Base-by-base conservation (phyloP, 75 land plant genomes). In the Pinus albicaulis region DNA sequence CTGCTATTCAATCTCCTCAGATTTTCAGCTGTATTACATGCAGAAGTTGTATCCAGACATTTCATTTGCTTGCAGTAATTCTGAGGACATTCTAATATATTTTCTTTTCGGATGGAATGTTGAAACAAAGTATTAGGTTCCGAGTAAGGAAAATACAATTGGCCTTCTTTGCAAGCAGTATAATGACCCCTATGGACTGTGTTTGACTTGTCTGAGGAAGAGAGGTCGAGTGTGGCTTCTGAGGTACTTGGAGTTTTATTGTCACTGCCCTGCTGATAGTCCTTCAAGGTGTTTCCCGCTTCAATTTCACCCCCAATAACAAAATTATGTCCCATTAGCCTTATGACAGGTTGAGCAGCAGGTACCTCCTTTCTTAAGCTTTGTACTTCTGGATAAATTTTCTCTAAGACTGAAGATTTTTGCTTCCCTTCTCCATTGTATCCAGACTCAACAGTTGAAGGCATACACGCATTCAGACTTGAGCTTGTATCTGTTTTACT, bases 251-350 rank as follows among this genome's bases (percentile, higher is more conserved):
- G 26, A 36, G 44, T 17, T 36, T 66, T n/a, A 25, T 17, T 66
- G 11, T 20, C 36, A 66, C 19, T 36, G 22, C 44, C 4, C 28
- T 66, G 48, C 70, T 66, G 70, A 36, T 20, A 10, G 7, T 66
- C 70, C 19, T 66, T 66, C 7, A 66, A 3, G 5, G 44, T n/a
- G 11, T 66, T 66, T 66, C 22, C 48, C 5, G 70, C 23, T 41
- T 66, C n/a, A 31, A 19, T 16, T 66, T 66, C 70, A 34, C 44
- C 15, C 20, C 44, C 38, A 34, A 66, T 19, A 5, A n/a, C 20
- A 36, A 66, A 66, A 19, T n/a, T 66, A 34, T 66, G 20, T 38
- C 70, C 70, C 48, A 66, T 66, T 36, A 66, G 28, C 38, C 70
- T 66, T n/a, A 66, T 66, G 11, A 66, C 48, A 6, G 70, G 44